Evolutionary conservation across 352 stramenopile genomes (phyloP).

Genomic region (Phytophthora sp.): DNA sequence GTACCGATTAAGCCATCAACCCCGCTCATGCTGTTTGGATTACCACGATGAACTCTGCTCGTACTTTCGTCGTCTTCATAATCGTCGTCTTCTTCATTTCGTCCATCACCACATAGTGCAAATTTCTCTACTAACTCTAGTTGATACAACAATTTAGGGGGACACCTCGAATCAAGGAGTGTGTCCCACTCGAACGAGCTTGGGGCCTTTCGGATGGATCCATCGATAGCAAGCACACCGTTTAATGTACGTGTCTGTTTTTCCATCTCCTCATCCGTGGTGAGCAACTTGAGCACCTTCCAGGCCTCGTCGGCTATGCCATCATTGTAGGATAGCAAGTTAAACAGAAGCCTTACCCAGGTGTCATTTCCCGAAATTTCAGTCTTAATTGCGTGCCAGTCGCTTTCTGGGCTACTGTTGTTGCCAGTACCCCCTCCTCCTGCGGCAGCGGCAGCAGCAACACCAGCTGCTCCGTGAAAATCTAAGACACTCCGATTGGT

Average conservation of each 20-base stretch:
- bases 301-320: conserved; percentile 74
- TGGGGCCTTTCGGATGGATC: conserved; percentile 53
- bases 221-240: conserved; percentile 67
- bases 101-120: conserved; percentile 46
- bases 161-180: conserved; percentile 61
- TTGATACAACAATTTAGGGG: conserved; percentile 73
- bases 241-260: conserved; percentile 77
- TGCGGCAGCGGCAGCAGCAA: conserved; percentile 29
- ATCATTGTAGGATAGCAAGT: conserved; percentile 49
- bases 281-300: conserved; percentile 79
- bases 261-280: conserved; percentile 67
- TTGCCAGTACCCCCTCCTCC: conserved; percentile 38
- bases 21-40: conserved; percentile 2
- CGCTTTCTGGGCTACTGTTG: conserved; percentile 52
- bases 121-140: conserved; percentile 72
- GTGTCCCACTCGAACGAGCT: conserved; percentile 60
- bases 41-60: background rate
- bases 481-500: conserved; percentile 49
- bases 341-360: conserved; percentile 52
- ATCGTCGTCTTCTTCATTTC: conserved; percentile 23
- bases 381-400: conserved; percentile 75
- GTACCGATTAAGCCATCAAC: conserved; percentile 41
- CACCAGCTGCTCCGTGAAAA: conserved; percentile 37
- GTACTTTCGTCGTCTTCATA: conserved; percentile 21
- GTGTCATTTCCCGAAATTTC: conserved; percentile 60